phyloP scores from a whole-genome alignment of 192 early-diverging fungal species.

The Gigaspora rosea region DNA sequence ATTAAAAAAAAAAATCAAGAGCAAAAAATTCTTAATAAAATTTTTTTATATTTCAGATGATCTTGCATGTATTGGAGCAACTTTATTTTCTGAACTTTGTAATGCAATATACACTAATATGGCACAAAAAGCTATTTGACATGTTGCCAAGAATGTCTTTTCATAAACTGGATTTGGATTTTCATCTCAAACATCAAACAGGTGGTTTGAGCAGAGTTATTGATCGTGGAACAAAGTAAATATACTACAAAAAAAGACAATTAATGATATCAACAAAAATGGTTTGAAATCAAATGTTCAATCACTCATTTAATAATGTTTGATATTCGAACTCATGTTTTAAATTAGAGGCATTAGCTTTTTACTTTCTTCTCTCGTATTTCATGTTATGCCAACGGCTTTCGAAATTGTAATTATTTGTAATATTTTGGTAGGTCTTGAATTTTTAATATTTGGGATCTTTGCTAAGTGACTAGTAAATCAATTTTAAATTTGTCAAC shows the following conservation, averaged over 20 bases:
- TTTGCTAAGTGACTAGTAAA: background rate
- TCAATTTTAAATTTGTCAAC: no score
- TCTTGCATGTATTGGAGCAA: conserved; percentile 81
- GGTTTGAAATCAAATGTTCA: conserved; percentile 53
- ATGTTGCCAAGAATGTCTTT: conserved; percentile 86
- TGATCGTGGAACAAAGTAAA: conserved; percentile 83
- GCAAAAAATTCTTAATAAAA: no score
- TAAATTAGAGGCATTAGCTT: conserved; percentile 88
- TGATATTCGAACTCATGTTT: no score
- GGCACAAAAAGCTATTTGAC: conserved; percentile 90
- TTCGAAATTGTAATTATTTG: conserved; percentile 97
- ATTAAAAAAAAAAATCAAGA: no score
- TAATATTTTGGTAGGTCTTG: conserved; percentile 78
- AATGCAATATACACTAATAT: conserved; percentile 94
- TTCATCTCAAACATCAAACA: conserved; percentile 93
- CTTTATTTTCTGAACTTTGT: conserved; percentile 82
- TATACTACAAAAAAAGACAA: no score
- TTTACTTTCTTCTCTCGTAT: conserved; percentile 90
- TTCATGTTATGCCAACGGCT: conserved; percentile 92
- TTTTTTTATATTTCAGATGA: conserved; percentile 59
- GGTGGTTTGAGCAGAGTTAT: conserved; percentile 96
- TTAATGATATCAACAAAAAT: no score
- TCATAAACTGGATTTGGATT: conserved; percentile 83
- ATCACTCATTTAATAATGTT: no score
- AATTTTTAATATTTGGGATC: background rate